These are phyloP conservation scores for Cladosporium sphaerospermum DNA, from an alignment of 2,329 filamentous ascomycete species.

Conservation along the genomic window DNA sequence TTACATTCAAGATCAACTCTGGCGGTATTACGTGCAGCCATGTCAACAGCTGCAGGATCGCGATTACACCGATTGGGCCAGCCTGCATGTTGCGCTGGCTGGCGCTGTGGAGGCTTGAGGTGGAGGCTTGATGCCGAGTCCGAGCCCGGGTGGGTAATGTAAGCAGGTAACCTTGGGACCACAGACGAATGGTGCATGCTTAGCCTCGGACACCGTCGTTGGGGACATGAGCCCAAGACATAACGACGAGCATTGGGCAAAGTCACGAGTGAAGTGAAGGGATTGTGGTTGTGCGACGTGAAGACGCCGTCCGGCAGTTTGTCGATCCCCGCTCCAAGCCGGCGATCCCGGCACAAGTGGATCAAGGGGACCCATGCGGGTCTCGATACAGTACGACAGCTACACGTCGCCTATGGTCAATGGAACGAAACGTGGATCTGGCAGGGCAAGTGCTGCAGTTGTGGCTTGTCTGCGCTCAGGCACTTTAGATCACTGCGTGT, in stretches of 20 bases:
- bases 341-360: background rate
- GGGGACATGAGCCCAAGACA: background rate
- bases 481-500: no score
- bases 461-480: no score
- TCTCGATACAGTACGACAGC: no score
- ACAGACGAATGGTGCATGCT: background rate
- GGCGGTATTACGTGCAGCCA: background rate
- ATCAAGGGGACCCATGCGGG: no score
- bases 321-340: background rate
- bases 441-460: no score
- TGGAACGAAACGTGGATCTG: no score
- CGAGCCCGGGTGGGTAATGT: background rate
- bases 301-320: background rate
- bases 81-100: constrained; percentile 11
- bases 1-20: background rate
- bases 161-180: background rate
- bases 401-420: no score
- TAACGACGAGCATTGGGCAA: background rate
- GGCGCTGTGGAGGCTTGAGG: background rate
- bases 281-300: background rate
- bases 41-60: background rate
- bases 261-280: constrained; percentile 1
- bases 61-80: constrained; percentile 5
- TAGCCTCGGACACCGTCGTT: background rate
- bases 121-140: background rate